These are phyloP conservation scores for Osmanthus fragrans DNA, from an alignment of 257 asterid genomes.

Conservation along the genomic window DNA sequence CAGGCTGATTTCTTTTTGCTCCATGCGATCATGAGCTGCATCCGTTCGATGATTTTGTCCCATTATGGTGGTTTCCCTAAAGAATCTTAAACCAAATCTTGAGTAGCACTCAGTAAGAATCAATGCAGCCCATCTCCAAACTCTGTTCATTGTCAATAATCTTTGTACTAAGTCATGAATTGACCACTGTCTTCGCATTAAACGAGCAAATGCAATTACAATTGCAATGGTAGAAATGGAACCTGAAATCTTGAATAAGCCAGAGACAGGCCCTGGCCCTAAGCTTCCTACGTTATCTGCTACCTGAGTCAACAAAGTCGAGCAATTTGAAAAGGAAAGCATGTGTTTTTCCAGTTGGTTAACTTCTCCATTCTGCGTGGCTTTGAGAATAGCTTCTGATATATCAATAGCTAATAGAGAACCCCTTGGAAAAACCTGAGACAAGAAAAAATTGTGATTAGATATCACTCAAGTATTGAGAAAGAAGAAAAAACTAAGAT, in stretches of 20 bases:
- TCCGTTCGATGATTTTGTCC: background rate
- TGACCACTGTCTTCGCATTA: slow-evolving; percentile 12
- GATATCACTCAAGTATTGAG: background rate
- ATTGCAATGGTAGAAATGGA: slow-evolving; percentile 19
- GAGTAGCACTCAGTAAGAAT: slow-evolving; percentile 12
- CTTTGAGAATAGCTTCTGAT: slow-evolving; percentile 55
- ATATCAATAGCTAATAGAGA: slow-evolving; percentile 46
- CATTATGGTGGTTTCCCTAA: background rate
- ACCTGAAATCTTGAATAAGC: slow-evolving; percentile 35
- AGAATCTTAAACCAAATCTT: slow-evolving; percentile 15
- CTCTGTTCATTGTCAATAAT: background rate
- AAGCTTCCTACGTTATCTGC: slow-evolving; percentile 13
- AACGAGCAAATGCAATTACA: slow-evolving; percentile 1
- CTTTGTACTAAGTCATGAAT: background rate
- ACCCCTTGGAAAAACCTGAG: slow-evolving; percentile 58
- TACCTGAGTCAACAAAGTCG: slow-evolving; percentile 19
- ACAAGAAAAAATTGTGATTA: background rate
- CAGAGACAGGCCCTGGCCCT: slow-evolving; percentile 43
- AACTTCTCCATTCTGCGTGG: slow-evolving; percentile 50
- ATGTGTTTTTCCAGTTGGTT: slow-evolving; percentile 35
- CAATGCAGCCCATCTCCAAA: slow-evolving; percentile 18
- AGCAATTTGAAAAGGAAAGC: slow-evolving; percentile 39
- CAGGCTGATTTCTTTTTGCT: background rate
- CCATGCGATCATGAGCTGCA: background rate
- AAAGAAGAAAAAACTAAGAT: background rate